Conservation (phyloP, 2,329 filamentous ascomycete genomes). For the Fusarium verrucosum region DNA sequence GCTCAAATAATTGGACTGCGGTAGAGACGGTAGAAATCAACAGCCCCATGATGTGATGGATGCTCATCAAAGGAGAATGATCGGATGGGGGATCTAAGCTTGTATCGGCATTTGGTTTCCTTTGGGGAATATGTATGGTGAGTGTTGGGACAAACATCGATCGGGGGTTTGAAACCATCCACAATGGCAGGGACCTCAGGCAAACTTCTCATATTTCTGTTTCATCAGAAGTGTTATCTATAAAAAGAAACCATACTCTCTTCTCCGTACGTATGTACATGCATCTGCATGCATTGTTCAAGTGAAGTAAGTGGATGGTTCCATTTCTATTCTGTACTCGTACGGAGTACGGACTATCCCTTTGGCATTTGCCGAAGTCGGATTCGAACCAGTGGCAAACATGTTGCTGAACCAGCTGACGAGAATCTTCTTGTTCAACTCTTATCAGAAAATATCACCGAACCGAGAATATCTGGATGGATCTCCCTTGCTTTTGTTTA, state of each 20-base stretch:
- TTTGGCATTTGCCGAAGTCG: slow-evolving; percentile 8
- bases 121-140: no score
- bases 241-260: background rate
- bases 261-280: background rate
- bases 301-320: background rate
- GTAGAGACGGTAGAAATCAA: background rate
- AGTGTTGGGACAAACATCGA: background rate
- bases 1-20: background rate
- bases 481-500: background rate
- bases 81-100: slow-evolving; percentile 1
- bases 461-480: background rate
- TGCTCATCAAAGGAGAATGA: background rate
- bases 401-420: slow-evolving; percentile 14
- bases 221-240: background rate
- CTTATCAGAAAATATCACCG: slow-evolving; percentile 1
- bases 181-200: background rate
- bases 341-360: no score
- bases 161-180: background rate
- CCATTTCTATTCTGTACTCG: background rate
- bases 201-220: background rate
- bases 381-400: slow-evolving; percentile 2
- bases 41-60: background rate
- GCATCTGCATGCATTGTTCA: background rate
- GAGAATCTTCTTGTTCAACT: background rate
- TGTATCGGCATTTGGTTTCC: background rate